Evolutionary conservation across 176 grass and related monocot species (phyloP), one percentile per base, ranked within the genome.

Genomic region (Microstegium vimineum): DNA sequence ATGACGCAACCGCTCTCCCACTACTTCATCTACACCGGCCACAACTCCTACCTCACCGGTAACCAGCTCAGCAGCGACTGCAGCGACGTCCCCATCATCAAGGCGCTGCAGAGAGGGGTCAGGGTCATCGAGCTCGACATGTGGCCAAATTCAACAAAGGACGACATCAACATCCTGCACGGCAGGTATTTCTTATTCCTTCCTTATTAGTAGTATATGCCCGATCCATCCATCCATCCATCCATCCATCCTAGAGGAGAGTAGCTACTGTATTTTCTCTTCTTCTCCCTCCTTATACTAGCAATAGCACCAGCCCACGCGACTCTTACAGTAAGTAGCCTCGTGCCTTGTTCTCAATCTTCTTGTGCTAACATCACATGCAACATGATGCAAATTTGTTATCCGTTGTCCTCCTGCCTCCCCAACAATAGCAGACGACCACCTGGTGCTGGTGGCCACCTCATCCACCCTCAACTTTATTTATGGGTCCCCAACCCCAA

Each of bases 11-110:
- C 95, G 31, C 82, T 98, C 75, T 95, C 96, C 60, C 93, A 98
- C 84, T 98, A 98, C 84, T 98, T 87, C 90, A 78, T 95, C 84
- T 85, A 95, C 90, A 98, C 96, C 22, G 96, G 96, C 1, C 96
- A 98, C 86, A 98, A 98, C 86, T 98, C 96, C 6, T 98, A 98
- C 82, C 92, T 98, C 89, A 98, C 96, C 28, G 96, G 96, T 11
- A 98, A 98, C 85, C 96, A 95, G 85, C 93, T 98, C 71, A 93
- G 87, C 87, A 95, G 96, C 78, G 91, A 95, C 73, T 95, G 96
- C 85, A 95, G 96, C 82, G 96, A 98, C 82, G 74, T 68, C 34
- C 96, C 93, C 20, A 98, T 98, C 70, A 89, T 93, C 81, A 95
- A 88, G 86, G 96, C 96, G 35, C 86, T 98, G 10, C 62, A 93